A percentile compares a stretch with the other conserved stretches of the same genome.
Conservation (phyloP, 495 filamentous ascomycete species). For the Bombardia bombarda region DNA sequence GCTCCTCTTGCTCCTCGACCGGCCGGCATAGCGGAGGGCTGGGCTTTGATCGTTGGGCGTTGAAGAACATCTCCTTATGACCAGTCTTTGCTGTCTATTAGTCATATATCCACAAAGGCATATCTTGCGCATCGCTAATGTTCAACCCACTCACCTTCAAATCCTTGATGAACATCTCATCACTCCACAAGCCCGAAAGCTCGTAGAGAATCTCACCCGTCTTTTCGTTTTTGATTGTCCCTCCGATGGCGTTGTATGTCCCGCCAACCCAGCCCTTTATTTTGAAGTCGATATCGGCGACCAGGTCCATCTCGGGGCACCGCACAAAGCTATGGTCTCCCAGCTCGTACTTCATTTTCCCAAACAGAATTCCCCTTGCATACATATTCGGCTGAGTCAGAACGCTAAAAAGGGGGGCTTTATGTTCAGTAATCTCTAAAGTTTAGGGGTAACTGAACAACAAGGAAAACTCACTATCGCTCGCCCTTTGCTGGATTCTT, state of each 20-base stretch:
- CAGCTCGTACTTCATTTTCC: constrained; percentile 99
- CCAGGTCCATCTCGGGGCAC: constrained; percentile 77
- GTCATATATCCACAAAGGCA: too few species aligned
- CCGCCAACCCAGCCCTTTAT: constrained; percentile 96
- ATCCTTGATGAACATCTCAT: constrained; percentile 86
- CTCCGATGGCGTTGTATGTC: constrained; percentile 92
- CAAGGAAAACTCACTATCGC: constrained; percentile 64
- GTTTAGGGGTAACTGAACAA: background rate
- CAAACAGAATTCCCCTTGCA: constrained; percentile 91
- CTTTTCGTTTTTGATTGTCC: constrained; percentile 81
- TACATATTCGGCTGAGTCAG: constrained; percentile 99
- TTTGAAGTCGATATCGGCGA: constrained; percentile 97
- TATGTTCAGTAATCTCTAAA: constrained; percentile 4
- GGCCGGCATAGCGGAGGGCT: constrained; percentile 69
- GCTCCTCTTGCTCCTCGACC: constrained; percentile 77
- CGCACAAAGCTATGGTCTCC: constrained; percentile 93
- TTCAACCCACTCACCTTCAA: constrained; percentile 62
- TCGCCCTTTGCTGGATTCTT: constrained; percentile 60
- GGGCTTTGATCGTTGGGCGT: constrained; percentile 68
- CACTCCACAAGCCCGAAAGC: constrained; percentile 86
- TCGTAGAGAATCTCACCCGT: constrained; percentile 83
- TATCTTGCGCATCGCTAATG: too few species aligned
- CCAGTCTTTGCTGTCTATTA: constrained; percentile 65
- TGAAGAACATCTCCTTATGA: constrained; percentile 82
- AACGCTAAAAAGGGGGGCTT: constrained; percentile 60